Base-by-base conservation (phyloP, 352 stramenopile genomes). In the Globisporangium spinosum region DNA sequence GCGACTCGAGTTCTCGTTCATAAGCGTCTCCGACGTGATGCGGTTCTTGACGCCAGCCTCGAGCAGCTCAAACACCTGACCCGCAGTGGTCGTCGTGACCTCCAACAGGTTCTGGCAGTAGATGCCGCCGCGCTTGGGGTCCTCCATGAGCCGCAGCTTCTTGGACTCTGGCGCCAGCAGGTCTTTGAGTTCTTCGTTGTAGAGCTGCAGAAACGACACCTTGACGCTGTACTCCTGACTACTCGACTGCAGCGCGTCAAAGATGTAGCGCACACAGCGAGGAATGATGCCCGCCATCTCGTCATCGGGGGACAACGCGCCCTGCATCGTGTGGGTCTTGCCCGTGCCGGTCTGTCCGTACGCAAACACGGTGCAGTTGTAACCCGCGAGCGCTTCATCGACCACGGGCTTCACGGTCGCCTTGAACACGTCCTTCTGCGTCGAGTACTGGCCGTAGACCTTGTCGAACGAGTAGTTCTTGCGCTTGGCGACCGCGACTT, bases 251-350 rank as follows among this genome's bases (percentile, higher is more conserved):
- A 99, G 76, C 27, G 89, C 77, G 51, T 98, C 86, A 62, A 99
- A 99, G 63, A 99, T 99, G 55, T 90, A 92, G 59, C 85, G 76
- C 20, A 98, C 91, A 34, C 89, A 90, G 32, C 97, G 87, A 20
- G 97, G 97, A 70, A 99, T 98, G 45, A 99, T 97, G 15, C 97
- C 97, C 13, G 91, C 91, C 9, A 80, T 77, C 60, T 98, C 93
- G 40, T 91, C 75, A 66, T 89, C 85, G 0, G 90, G 82, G 47
- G 79, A 76, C n/a, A 99, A 67, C 10, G 91, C 83, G 40, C 97
- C 97, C 77, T 99, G 96, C 95, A 99, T 99, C 2, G 97, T 99
- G 80, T 98, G 94, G 47, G 97, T 99, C 81, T 99, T 99, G 45
- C 97, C 97, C 20, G 97, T 98, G 47, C 96, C 96, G 3, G 89